Conservation (phyloP, 2,329 filamentous ascomycete species). For the Talaromyces sp. region DNA sequence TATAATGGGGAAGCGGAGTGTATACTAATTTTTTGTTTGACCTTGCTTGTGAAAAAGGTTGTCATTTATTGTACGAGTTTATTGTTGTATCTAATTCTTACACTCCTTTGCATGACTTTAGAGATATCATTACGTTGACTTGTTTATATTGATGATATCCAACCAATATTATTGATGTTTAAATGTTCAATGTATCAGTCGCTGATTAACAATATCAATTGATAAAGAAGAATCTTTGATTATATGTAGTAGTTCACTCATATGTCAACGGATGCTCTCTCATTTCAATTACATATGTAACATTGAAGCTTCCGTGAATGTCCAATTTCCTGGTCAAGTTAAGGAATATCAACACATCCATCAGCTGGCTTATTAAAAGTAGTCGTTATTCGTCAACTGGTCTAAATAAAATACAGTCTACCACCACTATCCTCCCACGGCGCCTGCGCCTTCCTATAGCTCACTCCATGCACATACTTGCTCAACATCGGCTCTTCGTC, state of each 20-base stretch:
- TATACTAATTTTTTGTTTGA: not conserved
- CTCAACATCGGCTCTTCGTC: conserved; percentile 67
- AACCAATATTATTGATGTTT: not conserved
- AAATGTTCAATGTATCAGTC: too few species aligned
- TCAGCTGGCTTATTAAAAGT: too few species aligned
- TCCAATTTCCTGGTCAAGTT: too few species aligned
- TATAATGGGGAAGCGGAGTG: not conserved
- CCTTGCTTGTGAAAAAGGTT: not conserved
- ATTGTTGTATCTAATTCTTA: not conserved
- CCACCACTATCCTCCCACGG: conserved; percentile 16
- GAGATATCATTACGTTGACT: not conserved
- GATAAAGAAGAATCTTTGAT: too few species aligned
- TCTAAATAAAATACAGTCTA: not conserved
- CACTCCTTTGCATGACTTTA: not conserved
- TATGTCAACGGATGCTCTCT: too few species aligned
- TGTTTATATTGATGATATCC: not conserved
- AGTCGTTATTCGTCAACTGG: too few species aligned
- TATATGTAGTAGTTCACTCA: too few species aligned
- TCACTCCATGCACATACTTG: conserved; percentile 57
- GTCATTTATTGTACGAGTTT: not conserved
- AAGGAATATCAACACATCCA: too few species aligned
- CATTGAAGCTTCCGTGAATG: too few species aligned
- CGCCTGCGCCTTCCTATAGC: conserved; percentile 23
- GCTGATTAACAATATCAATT: too few species aligned
- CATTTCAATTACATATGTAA: too few species aligned